Conservation (phyloP, 2,329 filamentous ascomycete genomes). For the Fusarium musae region DNA sequence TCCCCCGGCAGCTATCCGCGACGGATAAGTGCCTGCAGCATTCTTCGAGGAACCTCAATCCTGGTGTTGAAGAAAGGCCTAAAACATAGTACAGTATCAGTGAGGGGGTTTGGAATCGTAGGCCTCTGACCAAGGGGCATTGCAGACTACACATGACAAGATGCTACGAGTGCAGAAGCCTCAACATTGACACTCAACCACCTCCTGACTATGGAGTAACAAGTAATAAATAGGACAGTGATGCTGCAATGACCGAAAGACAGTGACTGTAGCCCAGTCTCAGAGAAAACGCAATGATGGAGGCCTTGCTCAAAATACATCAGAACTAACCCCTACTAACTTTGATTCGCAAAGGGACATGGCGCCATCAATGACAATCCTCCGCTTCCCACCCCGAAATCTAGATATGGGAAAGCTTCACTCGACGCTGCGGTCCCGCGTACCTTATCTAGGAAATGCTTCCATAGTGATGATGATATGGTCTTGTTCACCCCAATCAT, state of each 20-base stretch:
- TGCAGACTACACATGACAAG: neutral
- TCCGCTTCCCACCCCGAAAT: neutral
- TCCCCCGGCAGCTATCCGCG: slow-evolving; percentile 18
- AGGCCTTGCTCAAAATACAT: slow-evolving; percentile 7
- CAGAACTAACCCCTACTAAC: neutral
- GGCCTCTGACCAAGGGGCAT: neutral
- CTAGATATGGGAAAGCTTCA: slow-evolving; percentile 9
- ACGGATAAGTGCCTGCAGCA: slow-evolving; percentile 29
- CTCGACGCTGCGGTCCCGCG: slow-evolving; percentile 12
- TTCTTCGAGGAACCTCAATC: neutral
- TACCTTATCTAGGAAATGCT: neutral
- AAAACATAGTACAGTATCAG: neutral
- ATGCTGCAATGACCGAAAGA: slow-evolving; percentile 14
- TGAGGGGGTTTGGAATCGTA: neutral
- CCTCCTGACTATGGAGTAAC: neutral
- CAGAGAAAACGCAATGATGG: neutral
- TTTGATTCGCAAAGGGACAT: slow-evolving; percentile 19
- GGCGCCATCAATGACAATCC: slow-evolving; percentile 8
- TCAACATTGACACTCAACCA: neutral
- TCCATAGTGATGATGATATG: neutral
- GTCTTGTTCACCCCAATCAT: neutral
- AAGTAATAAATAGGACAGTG: neutral
- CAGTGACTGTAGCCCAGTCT: neutral
- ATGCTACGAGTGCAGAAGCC: neutral
- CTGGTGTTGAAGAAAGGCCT: slow-evolving; percentile 1